phyloP scores from a whole-genome alignment of 805 yeast species.

The Pichia heedii region DNA sequence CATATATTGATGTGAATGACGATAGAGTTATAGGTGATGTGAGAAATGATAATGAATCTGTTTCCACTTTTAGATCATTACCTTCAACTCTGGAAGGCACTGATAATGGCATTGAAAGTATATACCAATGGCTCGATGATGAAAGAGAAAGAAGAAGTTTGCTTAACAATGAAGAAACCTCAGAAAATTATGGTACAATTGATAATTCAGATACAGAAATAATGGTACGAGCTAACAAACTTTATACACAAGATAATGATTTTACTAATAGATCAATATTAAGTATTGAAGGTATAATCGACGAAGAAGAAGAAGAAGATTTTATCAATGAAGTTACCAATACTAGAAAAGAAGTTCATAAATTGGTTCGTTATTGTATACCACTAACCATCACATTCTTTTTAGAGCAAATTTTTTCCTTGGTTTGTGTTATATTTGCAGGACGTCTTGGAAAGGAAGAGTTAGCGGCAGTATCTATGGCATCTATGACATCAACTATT shows the following conservation, averaged over 20 bases:
- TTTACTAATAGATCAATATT: constrained; percentile 2
- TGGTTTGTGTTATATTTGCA: constrained; percentile 71
- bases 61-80: constrained; percentile 27
- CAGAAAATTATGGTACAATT: constrained; percentile 16
- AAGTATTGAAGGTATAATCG: constrained; percentile 9
- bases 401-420: constrained; percentile 48
- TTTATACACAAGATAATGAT: constrained; percentile 15
- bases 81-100: constrained; percentile 29
- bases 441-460: constrained; percentile 66
- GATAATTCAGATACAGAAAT: constrained; percentile 14
- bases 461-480: constrained; percentile 67
- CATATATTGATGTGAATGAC: constrained; percentile 18
- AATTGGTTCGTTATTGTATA: constrained; percentile 33
- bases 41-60: constrained; percentile 23
- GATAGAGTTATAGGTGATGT: constrained; percentile 1
- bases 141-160: constrained; percentile 28
- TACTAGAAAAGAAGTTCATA: constrained; percentile 22
- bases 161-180: constrained; percentile 10
- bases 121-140: constrained; percentile 29
- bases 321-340: constrained; percentile 24
- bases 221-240: constrained; percentile 18
- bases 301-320: constrained; percentile 23
- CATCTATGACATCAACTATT: constrained; percentile 74
- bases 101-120: constrained; percentile 26
- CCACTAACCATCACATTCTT: constrained; percentile 62